Conservation (phyloP, 2,329 filamentous ascomycete genomes). For the Rhexocercosporidium sp. region DNA sequence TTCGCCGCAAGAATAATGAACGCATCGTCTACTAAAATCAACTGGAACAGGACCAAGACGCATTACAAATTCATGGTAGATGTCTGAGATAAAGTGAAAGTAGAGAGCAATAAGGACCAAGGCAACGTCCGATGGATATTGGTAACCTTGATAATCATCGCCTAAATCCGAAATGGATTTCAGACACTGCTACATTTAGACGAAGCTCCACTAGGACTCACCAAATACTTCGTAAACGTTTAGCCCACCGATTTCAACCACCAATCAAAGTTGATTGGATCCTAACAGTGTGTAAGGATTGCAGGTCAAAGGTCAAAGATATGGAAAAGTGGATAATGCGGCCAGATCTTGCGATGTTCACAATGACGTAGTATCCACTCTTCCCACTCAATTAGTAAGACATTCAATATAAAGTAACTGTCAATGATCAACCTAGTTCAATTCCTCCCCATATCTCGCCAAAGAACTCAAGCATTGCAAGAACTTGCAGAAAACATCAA, state of each 20-base stretch:
- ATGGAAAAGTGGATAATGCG: background rate
- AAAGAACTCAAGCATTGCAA: background rate
- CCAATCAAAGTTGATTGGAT: background rate
- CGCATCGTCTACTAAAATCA: no score
- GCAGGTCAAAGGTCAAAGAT: background rate
- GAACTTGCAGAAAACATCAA: background rate
- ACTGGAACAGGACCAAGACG: background rate
- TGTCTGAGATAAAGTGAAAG: background rate
- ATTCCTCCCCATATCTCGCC: background rate
- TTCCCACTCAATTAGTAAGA: slow-evolving; percentile 1
- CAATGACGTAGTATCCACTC: slow-evolving; percentile 4
- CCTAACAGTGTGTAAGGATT: no score
- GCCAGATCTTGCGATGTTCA: background rate
- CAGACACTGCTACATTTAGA: background rate
- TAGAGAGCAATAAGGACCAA: background rate
- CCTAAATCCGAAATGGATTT: background rate
- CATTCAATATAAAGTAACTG: background rate
- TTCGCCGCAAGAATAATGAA: background rate
- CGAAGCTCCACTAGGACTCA: background rate
- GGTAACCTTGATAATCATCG: slow-evolving; percentile 7
- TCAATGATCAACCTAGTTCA: no score
- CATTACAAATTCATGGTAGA: no score
- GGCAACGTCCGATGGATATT: background rate
- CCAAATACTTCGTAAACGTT: background rate
- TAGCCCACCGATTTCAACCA: background rate